These are phyloP conservation scores for Ascochyta koolunga DNA, from an alignment of 2,329 filamentous ascomycete genomes.

Conservation along the genomic window DNA sequence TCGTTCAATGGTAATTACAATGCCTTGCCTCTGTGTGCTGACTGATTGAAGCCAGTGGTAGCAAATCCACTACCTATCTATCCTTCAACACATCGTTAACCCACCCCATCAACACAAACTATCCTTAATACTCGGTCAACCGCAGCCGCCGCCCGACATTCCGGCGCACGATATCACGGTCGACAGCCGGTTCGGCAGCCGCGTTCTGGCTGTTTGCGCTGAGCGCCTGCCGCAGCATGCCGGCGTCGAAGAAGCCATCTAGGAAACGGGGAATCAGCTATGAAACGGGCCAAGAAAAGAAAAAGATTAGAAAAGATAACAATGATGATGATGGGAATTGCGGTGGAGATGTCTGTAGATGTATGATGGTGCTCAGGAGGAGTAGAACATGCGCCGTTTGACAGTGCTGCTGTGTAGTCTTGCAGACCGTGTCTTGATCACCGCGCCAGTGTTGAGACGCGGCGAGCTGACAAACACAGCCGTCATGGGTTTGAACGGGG, in stretches of 20 bases:
- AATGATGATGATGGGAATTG: too few relatives aligned
- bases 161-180: slow-evolving; percentile 66
- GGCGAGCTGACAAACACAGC: slow-evolving; percentile 40
- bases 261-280: slow-evolving; percentile 42
- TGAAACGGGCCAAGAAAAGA: slow-evolving; percentile 10
- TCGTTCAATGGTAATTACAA: too few relatives aligned
- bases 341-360: too few relatives aligned
- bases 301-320: background rate
- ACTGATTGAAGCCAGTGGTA: too few relatives aligned
- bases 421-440: slow-evolving; percentile 27
- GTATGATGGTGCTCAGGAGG: background rate
- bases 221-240: slow-evolving; percentile 88
- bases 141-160: slow-evolving; percentile 78
- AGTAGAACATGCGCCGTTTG: slow-evolving; percentile 10
- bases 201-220: slow-evolving; percentile 68
- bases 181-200: slow-evolving; percentile 59
- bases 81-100: too few relatives aligned
- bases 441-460: slow-evolving; percentile 8
- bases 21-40: too few relatives aligned
- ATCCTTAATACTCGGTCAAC: slow-evolving; percentile 68
- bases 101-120: background rate
- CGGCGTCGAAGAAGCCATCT: slow-evolving; percentile 98
- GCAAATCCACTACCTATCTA: too few relatives aligned
- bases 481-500: slow-evolving; percentile 44
- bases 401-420: slow-evolving; percentile 13